Base-by-base conservation (phyloP, 371 early-diverging fungal species). In the Mucor mucedo region DNA sequence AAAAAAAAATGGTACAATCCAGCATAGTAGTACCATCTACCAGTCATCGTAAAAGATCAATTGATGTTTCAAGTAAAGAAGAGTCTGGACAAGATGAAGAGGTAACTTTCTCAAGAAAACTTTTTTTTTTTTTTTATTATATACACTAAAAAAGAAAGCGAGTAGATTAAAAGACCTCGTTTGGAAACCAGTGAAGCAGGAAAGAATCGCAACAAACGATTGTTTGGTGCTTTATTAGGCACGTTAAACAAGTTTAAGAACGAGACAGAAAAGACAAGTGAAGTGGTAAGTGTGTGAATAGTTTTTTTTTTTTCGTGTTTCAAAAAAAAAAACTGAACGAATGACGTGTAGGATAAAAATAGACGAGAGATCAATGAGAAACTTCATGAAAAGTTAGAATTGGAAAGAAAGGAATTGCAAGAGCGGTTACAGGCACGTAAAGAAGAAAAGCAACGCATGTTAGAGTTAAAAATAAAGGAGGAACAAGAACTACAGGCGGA, bases 231-330 rank as follows among this genome's bases (percentile, higher is more conserved):
- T 2, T 56, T 87, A 28, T 44, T 87, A 38, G 85, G 84, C 28
- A 85, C 86, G 2, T 73, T 87, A 2, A 84, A 79, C 49, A 84
- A 85, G 60, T 84, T 85, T 58, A 87, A 86, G 63, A 75, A 78
- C 49, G 80, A 83, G 11, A 80, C 68, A 29, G 68, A 70, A 50
- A 67, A 82, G 45, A 82, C 72, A 54, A 75, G 73, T 7, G 80
- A 83, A 53, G 76, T 80, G 39, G 87, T 86, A 79, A 70, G 66
- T 63, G 5, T n/a, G 42, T 49, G 7, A 21, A 21, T 21, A 21
- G 21, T 29, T 8, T 54, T 55, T 30, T 29, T 13, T 45, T 35
- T 35, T 35, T 35, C 8, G 35, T 35, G 21, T 45, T 21, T 21
- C 21, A 30, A 10, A 47, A n/a, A 21, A 55, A 32, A 49, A n/a